Conservation (phyloP, 1,139 yeast species). For the Waltiozyma sp. region DNA sequence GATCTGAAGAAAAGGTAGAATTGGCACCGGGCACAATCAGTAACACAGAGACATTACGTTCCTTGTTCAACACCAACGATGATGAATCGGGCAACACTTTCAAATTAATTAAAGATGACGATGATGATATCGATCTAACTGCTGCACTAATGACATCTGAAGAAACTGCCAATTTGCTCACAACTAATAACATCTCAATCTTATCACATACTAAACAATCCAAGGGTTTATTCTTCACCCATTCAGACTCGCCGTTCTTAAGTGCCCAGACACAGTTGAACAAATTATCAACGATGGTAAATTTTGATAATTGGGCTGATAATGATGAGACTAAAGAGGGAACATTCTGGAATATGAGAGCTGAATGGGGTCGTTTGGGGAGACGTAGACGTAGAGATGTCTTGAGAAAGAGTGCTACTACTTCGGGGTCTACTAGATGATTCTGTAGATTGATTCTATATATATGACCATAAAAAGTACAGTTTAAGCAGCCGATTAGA, state of each 20-base stretch:
- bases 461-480: too few relatives aligned
- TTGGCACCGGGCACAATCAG: constrained; percentile 21
- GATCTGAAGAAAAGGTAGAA: constrained; percentile 1
- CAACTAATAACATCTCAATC: constrained; percentile 8
- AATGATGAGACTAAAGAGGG: background rate
- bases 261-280: constrained; percentile 73
- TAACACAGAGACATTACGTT: constrained; percentile 51
- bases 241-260: constrained; percentile 75
- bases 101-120: constrained; percentile 24
- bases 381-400: constrained; percentile 70
- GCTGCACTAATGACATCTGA: constrained; percentile 6
- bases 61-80: constrained; percentile 47
- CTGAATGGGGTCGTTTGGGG: constrained; percentile 67
- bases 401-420: constrained; percentile 29
- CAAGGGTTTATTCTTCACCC: constrained; percentile 72
- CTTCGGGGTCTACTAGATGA: background rate
- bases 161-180: constrained; percentile 11
- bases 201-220: constrained; percentile 14
- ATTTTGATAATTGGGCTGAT: constrained; percentile 38
- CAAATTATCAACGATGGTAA: constrained; percentile 32
- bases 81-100: constrained; percentile 18
- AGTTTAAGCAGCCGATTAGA: too few relatives aligned
- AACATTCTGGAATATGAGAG: constrained; percentile 77
- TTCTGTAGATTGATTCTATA: too few relatives aligned
- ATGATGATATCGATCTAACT: constrained; percentile 27